Base-by-base conservation (phyloP, 2,329 filamentous ascomycete species). In the Niveomyces coronatus region DNA sequence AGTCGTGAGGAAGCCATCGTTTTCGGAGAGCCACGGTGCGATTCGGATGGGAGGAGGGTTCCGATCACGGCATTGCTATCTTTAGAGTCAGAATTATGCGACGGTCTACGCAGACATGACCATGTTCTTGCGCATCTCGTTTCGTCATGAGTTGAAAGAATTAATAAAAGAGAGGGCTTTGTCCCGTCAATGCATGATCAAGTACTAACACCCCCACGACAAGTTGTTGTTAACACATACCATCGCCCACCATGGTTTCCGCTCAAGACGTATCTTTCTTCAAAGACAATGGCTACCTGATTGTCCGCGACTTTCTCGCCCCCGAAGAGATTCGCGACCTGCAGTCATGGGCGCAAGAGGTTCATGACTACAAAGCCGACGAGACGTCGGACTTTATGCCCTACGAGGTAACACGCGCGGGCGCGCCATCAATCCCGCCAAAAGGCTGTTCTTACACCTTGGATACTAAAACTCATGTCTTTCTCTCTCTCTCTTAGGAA, bases 341-440 rank as follows among this genome's bases (percentile, higher is more conserved):
- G 15, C 39, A 47, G 15, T 37, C 11, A 9, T 47, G 46, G 46
- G 44, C 46, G 13, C 44, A 46, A 24, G 31, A 46, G 16, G 39
- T 47, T 9, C 42, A 45, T 24, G 43, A 47, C 32, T 42, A 39
- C 22, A 36, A 44, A 19, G 37, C 46, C 7, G 46, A 39, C 6
- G 39, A 38, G 14, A 30, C 30, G 10, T 47, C 46, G n/a, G 41
- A 44, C 11, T 39, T 42, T 16, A 39, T 43, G 41, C 41, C 41
- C n/a, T 43, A 43, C 15, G 41, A 43, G 32, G 40, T 43, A 35
- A 24, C 5, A n/a, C n/a, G n/a, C n/a, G n/a, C n/a, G n/a, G n/a
- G n/a, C n/a, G n/a, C n/a, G n/a, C n/a, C 5, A 29, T n/a, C 20
- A 18, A 8, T 29, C 5, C n/a, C 27, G 13, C 27, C 11, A 24